Percentiles rank a stretch among this genome's conserved stretches.
These are phyloP conservation scores for Jaltomata sinuosa DNA, from an alignment of 257 asterid genomes.

Conservation along the genomic window DNA sequence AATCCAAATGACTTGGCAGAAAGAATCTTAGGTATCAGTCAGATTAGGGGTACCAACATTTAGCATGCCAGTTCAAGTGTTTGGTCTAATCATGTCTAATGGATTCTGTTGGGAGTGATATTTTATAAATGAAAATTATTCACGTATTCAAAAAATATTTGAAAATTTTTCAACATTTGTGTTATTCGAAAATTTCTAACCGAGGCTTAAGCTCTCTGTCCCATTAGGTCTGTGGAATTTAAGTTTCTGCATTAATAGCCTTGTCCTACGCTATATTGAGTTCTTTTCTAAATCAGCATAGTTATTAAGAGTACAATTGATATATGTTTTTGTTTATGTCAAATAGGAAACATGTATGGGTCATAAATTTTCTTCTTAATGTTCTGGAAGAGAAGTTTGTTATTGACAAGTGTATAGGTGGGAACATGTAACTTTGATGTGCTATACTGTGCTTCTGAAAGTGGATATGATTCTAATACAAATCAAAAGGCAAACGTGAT, in stretches of 20 bases:
- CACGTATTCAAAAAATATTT: neutral
- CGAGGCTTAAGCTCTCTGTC: neutral
- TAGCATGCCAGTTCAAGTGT: neutral
- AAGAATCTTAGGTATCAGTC: neutral
- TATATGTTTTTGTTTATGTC: neutral
- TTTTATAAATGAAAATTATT: neutral
- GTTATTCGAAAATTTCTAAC: neutral
- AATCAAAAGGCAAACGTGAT: neutral
- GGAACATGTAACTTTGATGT: neutral
- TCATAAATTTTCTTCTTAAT: neutral
- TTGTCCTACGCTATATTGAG: neutral
- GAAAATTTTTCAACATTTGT: neutral
- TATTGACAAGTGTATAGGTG: neutral
- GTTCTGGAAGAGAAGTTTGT: neutral
- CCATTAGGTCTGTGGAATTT: neutral
- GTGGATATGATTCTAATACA: neutral
- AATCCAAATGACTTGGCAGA: no score
- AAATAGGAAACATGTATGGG: neutral
- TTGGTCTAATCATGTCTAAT: neutral
- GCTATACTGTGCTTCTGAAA: neutral
- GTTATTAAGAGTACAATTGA: neutral
- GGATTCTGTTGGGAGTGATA: neutral
- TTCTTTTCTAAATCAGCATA: neutral
- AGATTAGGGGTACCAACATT: neutral
- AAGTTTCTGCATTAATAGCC: neutral